Evolutionary conservation across 768 basidiomycete genomes (phyloP), one percentile per base, ranked within the genome.

Genomic region (Boletus rubescentipes): DNA sequence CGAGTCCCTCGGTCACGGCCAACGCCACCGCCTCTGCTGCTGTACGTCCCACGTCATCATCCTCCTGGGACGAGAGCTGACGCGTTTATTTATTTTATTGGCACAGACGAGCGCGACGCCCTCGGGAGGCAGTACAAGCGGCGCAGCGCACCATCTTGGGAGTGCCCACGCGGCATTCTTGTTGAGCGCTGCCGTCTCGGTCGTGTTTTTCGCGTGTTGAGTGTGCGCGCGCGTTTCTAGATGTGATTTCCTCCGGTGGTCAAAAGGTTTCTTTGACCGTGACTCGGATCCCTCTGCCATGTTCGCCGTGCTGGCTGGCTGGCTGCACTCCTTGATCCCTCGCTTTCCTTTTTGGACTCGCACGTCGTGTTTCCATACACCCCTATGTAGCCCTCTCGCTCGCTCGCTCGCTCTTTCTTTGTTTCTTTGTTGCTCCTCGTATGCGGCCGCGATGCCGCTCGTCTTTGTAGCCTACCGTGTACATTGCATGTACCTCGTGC

Each of bases 71-170:
- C 26, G 3, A 26, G 3, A 26, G 26, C 26, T 26, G 26, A 26
- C 26, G 6, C 26, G 26, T 26, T 26, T 26, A 3, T 26, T 6
- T 3, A n/a, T n/a, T n/a, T n/a, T n/a, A n/a, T n/a, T n/a, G n/a
- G n/a, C n/a, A 26, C 26, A 26, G 26, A 26, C 26, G 26, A 26
- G 4, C 26, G 26, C 6, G 26, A 26, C 26, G 26, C 6, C 26
- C 4, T 26, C 26, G 6, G 26, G 26, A 26, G 26, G 26, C 26
- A 39, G 32, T 34, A 34, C 32, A 8, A 64, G 26, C 9, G 64
- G 56, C 40, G 61, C 65, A 15, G 42, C 48, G 20, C 54, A 50
- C 54, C 12, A 14, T 26, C 26, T 61, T 16, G 46, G 54, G 11
- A 38, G 61, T 8, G 36, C 51, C 35, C 55, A 43, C 12, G 32